Percentiles rank a stretch among this genome's conserved stretches.
Evolutionary conservation across 306 rosid species (phyloP).

Genomic region (Echinosophora koreensis): DNA sequence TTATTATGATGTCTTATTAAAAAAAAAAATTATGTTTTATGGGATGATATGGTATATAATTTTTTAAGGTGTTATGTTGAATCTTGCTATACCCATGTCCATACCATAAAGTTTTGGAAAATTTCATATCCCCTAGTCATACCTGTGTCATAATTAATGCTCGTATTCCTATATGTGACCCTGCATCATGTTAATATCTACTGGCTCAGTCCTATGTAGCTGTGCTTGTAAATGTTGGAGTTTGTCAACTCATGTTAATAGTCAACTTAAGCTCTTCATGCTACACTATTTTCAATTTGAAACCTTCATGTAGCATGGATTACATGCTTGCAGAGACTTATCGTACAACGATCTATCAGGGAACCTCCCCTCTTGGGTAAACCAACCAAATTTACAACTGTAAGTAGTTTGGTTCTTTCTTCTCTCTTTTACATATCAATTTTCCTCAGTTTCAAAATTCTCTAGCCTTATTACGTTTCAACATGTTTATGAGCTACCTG

Average conservation of each 20-base stretch:
- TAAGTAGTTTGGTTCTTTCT: slow-evolving; percentile 45
- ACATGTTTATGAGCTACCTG: not conserved
- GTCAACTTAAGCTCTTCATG: not conserved
- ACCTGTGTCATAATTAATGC: not conserved
- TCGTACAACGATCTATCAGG: slow-evolving; percentile 83
- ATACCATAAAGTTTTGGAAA: not conserved
- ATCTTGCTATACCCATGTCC: not conserved
- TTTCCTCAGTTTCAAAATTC: not conserved
- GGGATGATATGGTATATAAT: too few species aligned
- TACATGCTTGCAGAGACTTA: slow-evolving; percentile 70
- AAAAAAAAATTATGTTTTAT: not conserved
- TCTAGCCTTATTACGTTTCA: not conserved
- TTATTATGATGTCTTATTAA: not conserved
- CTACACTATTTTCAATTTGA: slow-evolving; percentile 1
- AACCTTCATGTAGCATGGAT: slow-evolving; percentile 10
- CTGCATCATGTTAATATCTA: not conserved
- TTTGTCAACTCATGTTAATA: slow-evolving; percentile 17
- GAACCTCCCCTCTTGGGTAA: slow-evolving; percentile 82
- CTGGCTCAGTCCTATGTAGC: not conserved
- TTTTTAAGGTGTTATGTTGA: not conserved
- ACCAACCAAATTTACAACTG: slow-evolving; percentile 58
- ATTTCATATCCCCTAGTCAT: not conserved
- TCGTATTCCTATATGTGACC: not conserved
- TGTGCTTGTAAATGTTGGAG: not conserved
- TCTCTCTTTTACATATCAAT: not conserved